Conservation (phyloP, 257 asterid genomes). For the Verbena officinalis region DNA sequence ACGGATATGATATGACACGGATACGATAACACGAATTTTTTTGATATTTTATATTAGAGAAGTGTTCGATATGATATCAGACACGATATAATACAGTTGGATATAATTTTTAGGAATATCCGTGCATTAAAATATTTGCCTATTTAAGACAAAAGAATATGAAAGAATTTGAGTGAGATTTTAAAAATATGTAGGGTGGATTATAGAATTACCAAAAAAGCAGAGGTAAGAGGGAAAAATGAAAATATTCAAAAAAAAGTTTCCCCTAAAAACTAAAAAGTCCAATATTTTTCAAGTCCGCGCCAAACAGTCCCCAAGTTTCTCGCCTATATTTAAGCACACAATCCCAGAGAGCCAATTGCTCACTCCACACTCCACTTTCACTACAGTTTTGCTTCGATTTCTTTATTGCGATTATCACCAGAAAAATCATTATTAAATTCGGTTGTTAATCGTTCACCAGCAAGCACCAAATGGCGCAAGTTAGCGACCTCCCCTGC, state of each 20-base stretch:
- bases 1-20: too few relatives aligned
- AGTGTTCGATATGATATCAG: too few relatives aligned
- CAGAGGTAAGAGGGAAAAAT: conserved; percentile 35
- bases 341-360: conserved; percentile 32
- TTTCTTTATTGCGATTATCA: background rate
- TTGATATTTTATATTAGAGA: too few relatives aligned
- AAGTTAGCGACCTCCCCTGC: conserved; percentile 69
- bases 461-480: conserved; percentile 51
- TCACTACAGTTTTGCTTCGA: conserved; percentile 12
- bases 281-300: conserved; percentile 28
- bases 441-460: background rate
- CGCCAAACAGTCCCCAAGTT: conserved; percentile 45
- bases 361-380: conserved; percentile 31
- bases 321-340: conserved; percentile 31
- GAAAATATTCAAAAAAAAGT: conserved; percentile 43
- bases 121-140: too few relatives aligned
- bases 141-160: too few relatives aligned
- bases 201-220: background rate
- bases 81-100: too few relatives aligned
- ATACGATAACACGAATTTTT: too few relatives aligned
- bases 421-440: background rate
- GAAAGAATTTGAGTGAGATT: background rate
- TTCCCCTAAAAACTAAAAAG: conserved; percentile 2
- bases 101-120: too few relatives aligned
- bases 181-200: background rate